Conservation (phyloP, 2,329 filamentous ascomycete species). For the Fusarium sp. region DNA sequence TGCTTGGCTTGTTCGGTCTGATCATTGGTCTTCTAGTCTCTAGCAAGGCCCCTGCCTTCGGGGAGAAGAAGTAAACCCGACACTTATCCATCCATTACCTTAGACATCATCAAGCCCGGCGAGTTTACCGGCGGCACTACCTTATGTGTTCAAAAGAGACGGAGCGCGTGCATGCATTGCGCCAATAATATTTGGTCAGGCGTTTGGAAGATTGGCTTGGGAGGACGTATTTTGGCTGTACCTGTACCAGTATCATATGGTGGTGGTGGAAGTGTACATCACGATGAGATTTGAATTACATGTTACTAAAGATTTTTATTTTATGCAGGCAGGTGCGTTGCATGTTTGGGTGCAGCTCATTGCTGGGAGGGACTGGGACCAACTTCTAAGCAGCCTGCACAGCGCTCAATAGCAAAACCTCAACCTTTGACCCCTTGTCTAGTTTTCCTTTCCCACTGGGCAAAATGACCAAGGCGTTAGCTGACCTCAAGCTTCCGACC, state of each 20-base stretch:
- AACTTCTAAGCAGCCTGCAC: conserved; percentile 42
- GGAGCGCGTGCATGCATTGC: conserved; percentile 47
- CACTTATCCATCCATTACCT: not conserved
- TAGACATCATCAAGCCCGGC: conserved; percentile 30
- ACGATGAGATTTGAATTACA: conserved; percentile 40
- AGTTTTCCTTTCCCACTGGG: conserved; percentile 71
- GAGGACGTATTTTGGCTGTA: conserved; percentile 48
- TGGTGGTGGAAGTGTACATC: conserved; percentile 47
- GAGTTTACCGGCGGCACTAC: conserved; percentile 23
- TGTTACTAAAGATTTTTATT: conserved; percentile 37
- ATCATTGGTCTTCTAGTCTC: conserved; percentile 93
- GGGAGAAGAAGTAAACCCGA: conserved; percentile 43
- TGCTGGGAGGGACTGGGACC: conserved; percentile 3
- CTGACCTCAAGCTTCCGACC: conserved; percentile 87
- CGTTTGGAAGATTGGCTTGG: conserved; percentile 52
- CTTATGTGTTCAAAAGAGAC: conserved; percentile 35
- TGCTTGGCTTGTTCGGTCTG: conserved; percentile 93
- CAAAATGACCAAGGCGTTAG: conserved; percentile 86
- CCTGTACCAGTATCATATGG: conserved; percentile 47
- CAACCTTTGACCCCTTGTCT: conserved; percentile 73
- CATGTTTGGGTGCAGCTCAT: conserved; percentile 31
- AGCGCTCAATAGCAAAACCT: conserved; percentile 80
- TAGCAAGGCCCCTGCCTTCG: conserved; percentile 82
- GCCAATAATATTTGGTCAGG: conserved; percentile 51
- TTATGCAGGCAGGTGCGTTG: conserved; percentile 26